Evolutionary conservation across 208 protist genomes (phyloP).

Genomic region (Crithidia bombi): DNA sequence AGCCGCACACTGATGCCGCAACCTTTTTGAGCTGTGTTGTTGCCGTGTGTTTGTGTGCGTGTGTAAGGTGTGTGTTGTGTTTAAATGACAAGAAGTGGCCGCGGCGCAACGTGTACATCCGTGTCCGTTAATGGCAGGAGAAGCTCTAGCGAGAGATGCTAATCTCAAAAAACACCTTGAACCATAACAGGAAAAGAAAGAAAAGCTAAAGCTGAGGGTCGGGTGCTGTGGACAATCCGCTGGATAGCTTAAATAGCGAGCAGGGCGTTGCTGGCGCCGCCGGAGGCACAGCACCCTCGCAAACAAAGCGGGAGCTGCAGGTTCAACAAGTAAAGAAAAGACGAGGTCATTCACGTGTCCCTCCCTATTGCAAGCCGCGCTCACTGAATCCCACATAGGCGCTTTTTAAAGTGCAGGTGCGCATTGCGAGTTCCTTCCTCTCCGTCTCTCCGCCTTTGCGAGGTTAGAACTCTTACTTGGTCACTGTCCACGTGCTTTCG

Average conservation of each 20-base stretch:
- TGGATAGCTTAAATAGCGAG: no score
- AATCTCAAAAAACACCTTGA: constrained; percentile 1
- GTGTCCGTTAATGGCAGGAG: constrained; percentile 15
- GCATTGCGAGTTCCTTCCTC: background rate
- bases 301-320: background rate
- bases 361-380: background rate
- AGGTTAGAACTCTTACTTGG: constrained; percentile 27
- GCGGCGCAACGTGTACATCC: constrained; percentile 15
- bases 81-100: constrained; percentile 7
- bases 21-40: no score
- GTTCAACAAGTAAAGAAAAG: background rate
- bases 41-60: no score
- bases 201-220: background rate
- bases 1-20: no score
- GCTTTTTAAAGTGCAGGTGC: no score
- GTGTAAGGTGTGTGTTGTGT: no score
- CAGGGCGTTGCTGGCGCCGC: no score
- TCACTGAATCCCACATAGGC: no score
- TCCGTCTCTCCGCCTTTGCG: background rate
- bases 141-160: background rate
- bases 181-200: background rate
- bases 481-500: constrained; percentile 74
- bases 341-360: background rate
- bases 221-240: no score
- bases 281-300: background rate